phyloP scores from a whole-genome alignment of 257 asterid genomes.

The Craterostigma plantagineum region DNA sequence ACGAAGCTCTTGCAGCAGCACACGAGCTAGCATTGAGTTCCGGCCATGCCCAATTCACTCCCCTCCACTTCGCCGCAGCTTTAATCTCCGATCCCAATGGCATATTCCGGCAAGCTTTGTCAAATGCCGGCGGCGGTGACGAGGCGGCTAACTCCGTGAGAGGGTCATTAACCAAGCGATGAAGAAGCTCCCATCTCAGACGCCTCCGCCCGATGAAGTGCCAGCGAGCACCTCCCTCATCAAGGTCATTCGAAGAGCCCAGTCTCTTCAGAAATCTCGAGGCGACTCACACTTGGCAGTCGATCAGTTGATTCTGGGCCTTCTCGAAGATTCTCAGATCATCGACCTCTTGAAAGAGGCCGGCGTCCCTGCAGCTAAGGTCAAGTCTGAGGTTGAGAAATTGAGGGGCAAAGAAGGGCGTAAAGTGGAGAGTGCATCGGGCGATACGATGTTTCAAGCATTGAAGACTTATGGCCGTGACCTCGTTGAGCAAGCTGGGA shows the following conservation, averaged over 20 bases:
- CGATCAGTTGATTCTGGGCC: constrained; percentile 47
- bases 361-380: constrained; percentile 24
- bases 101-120: constrained; percentile 42
- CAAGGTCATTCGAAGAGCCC: constrained; percentile 46
- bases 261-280: constrained; percentile 33
- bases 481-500: constrained; percentile 57
- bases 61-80: constrained; percentile 41
- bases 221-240: constrained; percentile 50
- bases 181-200: constrained; percentile 40
- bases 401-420: constrained; percentile 43
- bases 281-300: constrained; percentile 50
- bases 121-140: constrained; percentile 30
- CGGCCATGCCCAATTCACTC: constrained; percentile 61
- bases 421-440: constrained; percentile 57
- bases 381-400: constrained; percentile 45
- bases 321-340: constrained; percentile 47
- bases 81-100: constrained; percentile 33
- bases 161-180: constrained; percentile 34
- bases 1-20: constrained; percentile 45
- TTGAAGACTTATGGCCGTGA: constrained; percentile 56
- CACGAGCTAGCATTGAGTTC: constrained; percentile 42
- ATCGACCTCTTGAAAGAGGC: constrained; percentile 37
- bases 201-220: constrained; percentile 42
- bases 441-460: constrained; percentile 41
- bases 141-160: constrained; percentile 33